A percentile compares a stretch with the other conserved stretches of the same genome.
Conservation (phyloP, 352 stramenopile species). For the Peronosclerospora sorghi region DNA sequence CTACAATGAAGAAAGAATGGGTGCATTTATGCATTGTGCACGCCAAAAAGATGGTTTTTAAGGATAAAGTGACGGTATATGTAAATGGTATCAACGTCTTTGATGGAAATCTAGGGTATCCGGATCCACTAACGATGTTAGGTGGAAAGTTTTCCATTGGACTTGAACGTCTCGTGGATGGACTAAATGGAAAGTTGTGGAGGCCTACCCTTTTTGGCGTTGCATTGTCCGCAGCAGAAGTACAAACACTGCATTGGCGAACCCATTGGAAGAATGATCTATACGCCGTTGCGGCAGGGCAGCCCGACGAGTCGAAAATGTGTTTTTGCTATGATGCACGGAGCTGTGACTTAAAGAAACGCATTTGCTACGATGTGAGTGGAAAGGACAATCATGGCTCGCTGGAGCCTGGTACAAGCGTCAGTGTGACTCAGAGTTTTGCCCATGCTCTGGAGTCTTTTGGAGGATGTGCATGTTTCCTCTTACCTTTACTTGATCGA, state of each 20-base stretch:
- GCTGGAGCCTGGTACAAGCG: constrained; percentile 56
- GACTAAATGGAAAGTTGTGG: constrained; percentile 62
- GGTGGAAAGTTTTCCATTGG: constrained; percentile 68
- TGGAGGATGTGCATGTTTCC: constrained; percentile 57
- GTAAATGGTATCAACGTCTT: constrained; percentile 49
- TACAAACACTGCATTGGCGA: constrained; percentile 63
- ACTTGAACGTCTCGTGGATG: constrained; percentile 31
- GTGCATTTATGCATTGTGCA: constrained; percentile 72
- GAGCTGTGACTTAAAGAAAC: constrained; percentile 42
- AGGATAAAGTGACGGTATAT: constrained; percentile 72
- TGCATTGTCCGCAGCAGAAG: constrained; percentile 45
- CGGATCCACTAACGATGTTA: constrained; percentile 53
- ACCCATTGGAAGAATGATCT: constrained; percentile 68
- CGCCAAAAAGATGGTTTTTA: constrained; percentile 84
- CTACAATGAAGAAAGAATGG: constrained; percentile 47
- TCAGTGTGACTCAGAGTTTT: constrained; percentile 50
- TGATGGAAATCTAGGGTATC: constrained; percentile 59
- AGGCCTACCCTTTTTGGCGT: constrained; percentile 67
- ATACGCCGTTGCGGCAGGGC: constrained; percentile 34
- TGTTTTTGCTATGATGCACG: constrained; percentile 72
- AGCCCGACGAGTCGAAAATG: constrained; percentile 69
- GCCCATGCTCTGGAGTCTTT: constrained; percentile 52
- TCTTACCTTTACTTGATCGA: constrained; percentile 63
- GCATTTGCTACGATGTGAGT: constrained; percentile 61
- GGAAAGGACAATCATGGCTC: constrained; percentile 63